A percentile compares a stretch with the other conserved stretches of the same genome.
Evolutionary conservation across 2,329 filamentous ascomycete genomes (phyloP).

Genomic region (Colletotrichum acutatum): DNA sequence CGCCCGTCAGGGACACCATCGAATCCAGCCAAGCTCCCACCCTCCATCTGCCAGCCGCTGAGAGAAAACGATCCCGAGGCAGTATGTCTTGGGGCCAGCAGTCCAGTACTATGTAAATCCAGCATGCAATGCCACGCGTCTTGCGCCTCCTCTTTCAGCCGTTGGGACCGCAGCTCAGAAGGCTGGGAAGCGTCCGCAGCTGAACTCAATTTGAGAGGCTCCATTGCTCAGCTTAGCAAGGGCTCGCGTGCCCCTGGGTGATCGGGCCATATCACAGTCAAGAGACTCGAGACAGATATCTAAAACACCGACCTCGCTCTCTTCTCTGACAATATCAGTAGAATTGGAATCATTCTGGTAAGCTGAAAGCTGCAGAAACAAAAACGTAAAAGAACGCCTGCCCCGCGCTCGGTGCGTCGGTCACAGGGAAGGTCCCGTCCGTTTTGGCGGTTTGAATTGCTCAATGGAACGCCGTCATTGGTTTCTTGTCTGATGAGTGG

Average conservation of each 20-base stretch:
- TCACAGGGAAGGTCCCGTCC: not conserved
- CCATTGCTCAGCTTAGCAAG: slow-evolving; percentile 11
- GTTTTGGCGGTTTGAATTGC: not conserved
- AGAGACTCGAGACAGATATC: not conserved
- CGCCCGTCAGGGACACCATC: slow-evolving; percentile 7
- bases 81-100: not conserved
- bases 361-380: not conserved
- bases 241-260: slow-evolving; percentile 18
- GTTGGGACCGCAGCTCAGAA: slow-evolving; percentile 1
- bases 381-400: slow-evolving; percentile 17
- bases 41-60: not conserved
- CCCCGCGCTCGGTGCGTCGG: slow-evolving; percentile 5
- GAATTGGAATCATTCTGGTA: too few relatives aligned
- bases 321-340: not conserved
- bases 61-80: not conserved
- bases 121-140: slow-evolving; percentile 30
- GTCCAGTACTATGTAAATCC: not conserved
- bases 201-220: not conserved
- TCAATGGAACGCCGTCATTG: slow-evolving; percentile 15
- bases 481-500: not conserved
- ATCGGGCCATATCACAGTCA: not conserved
- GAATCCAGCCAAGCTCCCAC: slow-evolving; percentile 12
- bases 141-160: slow-evolving; percentile 1
- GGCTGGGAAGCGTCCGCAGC: not conserved
- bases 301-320: not conserved